phyloP scores from a whole-genome alignment of 257 asterid genomes.

The Solanum sparsipilum region DNA sequence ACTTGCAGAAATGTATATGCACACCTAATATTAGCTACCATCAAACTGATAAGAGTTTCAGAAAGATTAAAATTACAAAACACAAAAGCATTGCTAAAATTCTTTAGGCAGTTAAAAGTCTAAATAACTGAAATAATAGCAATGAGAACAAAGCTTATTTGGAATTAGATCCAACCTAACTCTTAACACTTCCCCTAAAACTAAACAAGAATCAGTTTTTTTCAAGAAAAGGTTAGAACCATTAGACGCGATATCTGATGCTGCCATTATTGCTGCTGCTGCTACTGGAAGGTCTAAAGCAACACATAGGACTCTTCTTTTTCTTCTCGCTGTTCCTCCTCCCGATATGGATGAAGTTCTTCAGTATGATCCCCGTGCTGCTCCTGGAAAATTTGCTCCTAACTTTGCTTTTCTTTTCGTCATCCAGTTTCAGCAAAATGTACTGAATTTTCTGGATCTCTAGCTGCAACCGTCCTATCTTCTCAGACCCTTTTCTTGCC shows the following conservation, averaged over 20 bases:
- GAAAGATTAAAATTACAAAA: background rate
- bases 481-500: slow-evolving; percentile 69
- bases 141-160: slow-evolving; percentile 19
- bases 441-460: slow-evolving; percentile 70
- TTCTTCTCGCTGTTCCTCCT: slow-evolving; percentile 38
- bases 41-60: background rate
- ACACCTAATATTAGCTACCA: background rate
- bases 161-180: slow-evolving; percentile 29
- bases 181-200: slow-evolving; percentile 13
- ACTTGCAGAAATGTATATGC: background rate
- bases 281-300: slow-evolving; percentile 51
- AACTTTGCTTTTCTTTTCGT: slow-evolving; percentile 51
- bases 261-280: slow-evolving; percentile 6
- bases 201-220: slow-evolving; percentile 15
- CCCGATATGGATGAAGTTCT: slow-evolving; percentile 62
- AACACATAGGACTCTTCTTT: slow-evolving; percentile 56
- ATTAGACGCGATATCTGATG: background rate
- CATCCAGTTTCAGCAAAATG: slow-evolving; percentile 50
- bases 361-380: slow-evolving; percentile 42
- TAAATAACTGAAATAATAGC: background rate
- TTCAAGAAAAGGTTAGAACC: background rate
- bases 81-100: background rate
- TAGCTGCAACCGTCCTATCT: slow-evolving; percentile 47
- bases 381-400: slow-evolving; percentile 41
- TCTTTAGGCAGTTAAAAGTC: background rate